Percentiles rank a stretch among this genome's conserved stretches.
phyloP scores from a whole-genome alignment of 1,284 basidiomycete genomes.

The Ganoderma boninense region DNA sequence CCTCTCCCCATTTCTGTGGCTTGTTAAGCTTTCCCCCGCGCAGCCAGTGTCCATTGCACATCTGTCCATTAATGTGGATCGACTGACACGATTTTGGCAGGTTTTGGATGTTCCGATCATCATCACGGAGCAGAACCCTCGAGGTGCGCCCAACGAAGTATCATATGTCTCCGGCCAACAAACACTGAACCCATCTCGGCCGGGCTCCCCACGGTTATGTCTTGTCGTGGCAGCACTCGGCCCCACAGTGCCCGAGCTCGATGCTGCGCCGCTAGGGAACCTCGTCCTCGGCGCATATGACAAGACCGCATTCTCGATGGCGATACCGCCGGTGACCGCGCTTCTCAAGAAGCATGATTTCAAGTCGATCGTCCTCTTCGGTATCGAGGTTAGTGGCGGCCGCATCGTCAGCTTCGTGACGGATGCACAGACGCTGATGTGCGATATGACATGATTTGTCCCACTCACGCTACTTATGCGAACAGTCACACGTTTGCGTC shows the following conservation, averaged over 20 bases:
- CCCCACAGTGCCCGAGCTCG: slow-evolving; percentile 70
- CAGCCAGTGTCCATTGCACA: neutral
- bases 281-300: slow-evolving; percentile 68
- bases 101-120: slow-evolving; percentile 77
- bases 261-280: slow-evolving; percentile 62
- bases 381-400: slow-evolving; percentile 74
- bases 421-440: neutral
- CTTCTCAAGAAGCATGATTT: slow-evolving; percentile 60
- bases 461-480: neutral
- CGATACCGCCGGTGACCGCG: slow-evolving; percentile 69
- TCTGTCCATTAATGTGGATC: neutral
- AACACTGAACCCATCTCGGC: neutral
- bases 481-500: slow-evolving; percentile 88
- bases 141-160: slow-evolving; percentile 53
- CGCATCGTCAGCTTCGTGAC: slow-evolving; percentile 16
- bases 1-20: neutral
- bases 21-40: neutral
- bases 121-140: slow-evolving; percentile 86
- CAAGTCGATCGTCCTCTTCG: slow-evolving; percentile 78
- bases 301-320: slow-evolving; percentile 88
- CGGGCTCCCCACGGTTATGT: neutral
- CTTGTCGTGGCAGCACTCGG: slow-evolving; percentile 66
- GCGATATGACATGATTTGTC: neutral
- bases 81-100: slow-evolving; percentile 41
- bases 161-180: neutral